Base-by-base conservation (phyloP, 352 stramenopile genomes). In the Aphanomyces euteiches region DNA sequence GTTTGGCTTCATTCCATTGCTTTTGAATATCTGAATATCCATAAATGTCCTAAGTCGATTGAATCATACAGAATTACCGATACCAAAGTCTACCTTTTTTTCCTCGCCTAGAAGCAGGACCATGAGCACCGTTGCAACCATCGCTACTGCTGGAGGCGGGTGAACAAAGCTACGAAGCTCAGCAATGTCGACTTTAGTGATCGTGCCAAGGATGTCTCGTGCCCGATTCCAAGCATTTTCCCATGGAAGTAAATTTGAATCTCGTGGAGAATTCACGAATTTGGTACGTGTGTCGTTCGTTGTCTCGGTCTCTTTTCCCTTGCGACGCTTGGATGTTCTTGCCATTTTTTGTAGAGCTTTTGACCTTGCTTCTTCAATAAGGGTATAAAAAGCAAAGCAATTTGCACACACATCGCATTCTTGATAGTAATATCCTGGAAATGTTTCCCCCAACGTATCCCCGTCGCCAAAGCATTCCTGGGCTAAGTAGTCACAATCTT, bases 361-460 rank as follows among this genome's bases (percentile, higher is more conserved):
- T 80, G 90, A 89, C 13, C 87, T 83, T 7, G 90, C 84, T 34
- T 80, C 74, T 64, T 93, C 87, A 10, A 95, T 73, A 12, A 95
- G 77, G 38, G 75, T 88, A 71, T 95, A 95, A 50, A 95, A 80
- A 43, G 78, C 77, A 65, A 90, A 95, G 75, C 87, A 95, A 63
- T 92, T 88, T 17, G 47, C 66, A 47, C 87, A 95, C 3, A 95
- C 84, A 28, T 88, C 82, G 10, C 90, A 81, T 17, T 93, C 76
- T 69, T 91, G 84, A 65, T 94, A 94, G 64, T 91, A 94, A 54
- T 93, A 92, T 0, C 87, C 85, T 6, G 87, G 87, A 66, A 93
- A 94, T 0, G 79, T 88, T 58, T 84, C 67, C 5, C 85, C 87
- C 0, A 94, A 78, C 0, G 84, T 81, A 48, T 94, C 85, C 21